Evolutionary conservation across 2,329 filamentous ascomycete genomes (phyloP).

Genomic region (Colletotrichum coccodes): DNA sequence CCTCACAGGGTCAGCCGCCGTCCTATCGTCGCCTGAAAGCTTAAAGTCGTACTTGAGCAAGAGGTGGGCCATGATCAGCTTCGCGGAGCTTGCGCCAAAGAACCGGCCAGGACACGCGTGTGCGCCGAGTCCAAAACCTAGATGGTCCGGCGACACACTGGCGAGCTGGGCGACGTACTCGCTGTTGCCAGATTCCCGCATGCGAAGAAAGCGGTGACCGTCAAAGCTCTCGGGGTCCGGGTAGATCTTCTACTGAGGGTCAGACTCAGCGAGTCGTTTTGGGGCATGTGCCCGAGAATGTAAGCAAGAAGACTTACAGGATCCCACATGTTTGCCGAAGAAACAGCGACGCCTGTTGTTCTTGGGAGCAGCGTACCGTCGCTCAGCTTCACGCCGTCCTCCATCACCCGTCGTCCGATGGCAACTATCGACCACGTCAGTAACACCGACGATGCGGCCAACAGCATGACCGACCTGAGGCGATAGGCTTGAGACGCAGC

Average conservation of each 20-base stretch:
- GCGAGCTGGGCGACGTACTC: slow-evolving; percentile 49
- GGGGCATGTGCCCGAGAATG: background rate
- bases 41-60: slow-evolving; percentile 53
- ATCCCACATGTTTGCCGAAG: slow-evolving; percentile 9
- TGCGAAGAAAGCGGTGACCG: slow-evolving; percentile 11
- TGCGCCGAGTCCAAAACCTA: slow-evolving; percentile 55
- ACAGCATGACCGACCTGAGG: background rate
- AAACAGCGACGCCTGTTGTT: slow-evolving; percentile 2
- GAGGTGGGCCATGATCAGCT: slow-evolving; percentile 52
- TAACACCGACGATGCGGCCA: no score
- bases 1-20: background rate
- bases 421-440: background rate
- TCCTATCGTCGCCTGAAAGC: slow-evolving; percentile 45
- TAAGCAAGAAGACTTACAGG: background rate
- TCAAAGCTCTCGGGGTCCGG: slow-evolving; percentile 3
- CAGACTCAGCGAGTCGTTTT: background rate
- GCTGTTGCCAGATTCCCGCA: slow-evolving; percentile 15
- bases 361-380: slow-evolving; percentile 15
- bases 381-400: slow-evolving; percentile 5
- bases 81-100: slow-evolving; percentile 56
- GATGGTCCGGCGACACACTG: slow-evolving; percentile 46
- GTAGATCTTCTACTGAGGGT: background rate
- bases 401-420: background rate
- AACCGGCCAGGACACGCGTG: slow-evolving; percentile 60
- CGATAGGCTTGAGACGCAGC: slow-evolving; percentile 37